Evolutionary conservation across 1,284 basidiomycete species (phyloP).

Genomic region (Cutaneotrichosporon dermatis): DNA sequence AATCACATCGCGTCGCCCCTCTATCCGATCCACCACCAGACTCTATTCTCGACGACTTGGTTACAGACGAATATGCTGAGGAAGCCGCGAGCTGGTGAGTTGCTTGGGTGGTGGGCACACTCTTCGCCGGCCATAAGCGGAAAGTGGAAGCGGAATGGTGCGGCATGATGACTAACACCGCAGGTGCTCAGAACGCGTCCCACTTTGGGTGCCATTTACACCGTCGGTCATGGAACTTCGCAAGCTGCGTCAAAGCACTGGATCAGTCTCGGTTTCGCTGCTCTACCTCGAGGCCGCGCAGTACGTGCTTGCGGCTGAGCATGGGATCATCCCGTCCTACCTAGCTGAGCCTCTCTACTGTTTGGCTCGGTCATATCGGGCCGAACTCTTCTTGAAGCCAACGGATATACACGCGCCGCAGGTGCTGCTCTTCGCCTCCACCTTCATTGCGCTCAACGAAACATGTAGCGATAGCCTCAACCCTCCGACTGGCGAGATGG

Average conservation of each 20-base stretch:
- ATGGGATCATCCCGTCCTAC: neutral
- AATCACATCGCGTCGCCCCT: neutral
- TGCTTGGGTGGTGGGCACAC: too few relatives aligned
- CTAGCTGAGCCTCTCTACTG: neutral
- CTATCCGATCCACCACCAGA: neutral
- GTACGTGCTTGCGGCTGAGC: neutral
- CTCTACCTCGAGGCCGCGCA: slow-evolving; percentile 4
- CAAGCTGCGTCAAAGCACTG: neutral
- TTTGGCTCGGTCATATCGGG: neutral
- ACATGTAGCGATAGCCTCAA: neutral
- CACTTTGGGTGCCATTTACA: slow-evolving; percentile 3
- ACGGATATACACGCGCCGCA: neutral
- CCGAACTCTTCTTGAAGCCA: neutral
- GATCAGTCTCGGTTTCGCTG: neutral
- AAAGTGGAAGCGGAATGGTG: neutral
- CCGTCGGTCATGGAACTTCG: neutral
- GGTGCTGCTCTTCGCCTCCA: neutral
- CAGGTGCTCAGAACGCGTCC: neutral
- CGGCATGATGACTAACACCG: neutral
- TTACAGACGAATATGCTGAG: slow-evolving; percentile 3
- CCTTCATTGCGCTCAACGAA: neutral
- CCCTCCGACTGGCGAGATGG: neutral
- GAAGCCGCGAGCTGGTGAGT: neutral
- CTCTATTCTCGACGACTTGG: neutral
- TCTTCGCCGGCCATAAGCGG: too few relatives aligned